Base-by-base conservation (phyloP, 306 rosid species). In the Prunus fruticosa region DNA sequence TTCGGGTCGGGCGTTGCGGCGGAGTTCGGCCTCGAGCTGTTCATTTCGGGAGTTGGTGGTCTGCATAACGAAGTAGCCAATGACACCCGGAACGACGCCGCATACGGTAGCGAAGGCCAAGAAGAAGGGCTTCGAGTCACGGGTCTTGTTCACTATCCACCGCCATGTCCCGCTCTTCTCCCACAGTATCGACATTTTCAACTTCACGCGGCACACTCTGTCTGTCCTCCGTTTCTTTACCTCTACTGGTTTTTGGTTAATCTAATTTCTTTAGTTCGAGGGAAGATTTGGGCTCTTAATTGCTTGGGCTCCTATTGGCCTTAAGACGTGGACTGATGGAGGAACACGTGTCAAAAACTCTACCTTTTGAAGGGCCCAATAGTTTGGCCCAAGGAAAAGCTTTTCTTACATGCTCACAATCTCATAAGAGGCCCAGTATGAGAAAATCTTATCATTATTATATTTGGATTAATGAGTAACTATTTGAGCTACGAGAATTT, bases 61-160 rank as follows among this genome's bases (percentile, higher is more conserved):
- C 69, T 87, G 95, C 97, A 92, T 90, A 5, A 95, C 95, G 78
- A 93, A 51, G 76, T 88, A 95, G 75, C 96, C 96, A 34, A 92
- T 88, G 5, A 88, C 78, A 2, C 97, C 95, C 0, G 98, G 96
- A 76, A 92, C 89, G 76, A 92, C 84, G 80, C 96, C 96, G 86
- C 96, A 92, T 47, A 92, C 28, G 82, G 97, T 83, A 2, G 98
- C 98, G 85, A 95, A 95, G 1, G 96, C 82, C 19, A 90, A 15
- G 86, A 90, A 95, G 89, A 95, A 95, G 11, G 95, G 91, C 74
- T 92, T 92, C 1, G 96, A 95, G 43, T 95, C 98, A 53, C 91
- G 85, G 61, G 95, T 92, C 79, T 79, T 77, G 66, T 82, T 83
- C 52, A 95, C 97, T 22, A 92, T 25, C 92, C 96, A 92, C 69